Conservation (phyloP, 2,329 filamentous ascomycete genomes). For the Pseudohalonectria lignicola region DNA sequence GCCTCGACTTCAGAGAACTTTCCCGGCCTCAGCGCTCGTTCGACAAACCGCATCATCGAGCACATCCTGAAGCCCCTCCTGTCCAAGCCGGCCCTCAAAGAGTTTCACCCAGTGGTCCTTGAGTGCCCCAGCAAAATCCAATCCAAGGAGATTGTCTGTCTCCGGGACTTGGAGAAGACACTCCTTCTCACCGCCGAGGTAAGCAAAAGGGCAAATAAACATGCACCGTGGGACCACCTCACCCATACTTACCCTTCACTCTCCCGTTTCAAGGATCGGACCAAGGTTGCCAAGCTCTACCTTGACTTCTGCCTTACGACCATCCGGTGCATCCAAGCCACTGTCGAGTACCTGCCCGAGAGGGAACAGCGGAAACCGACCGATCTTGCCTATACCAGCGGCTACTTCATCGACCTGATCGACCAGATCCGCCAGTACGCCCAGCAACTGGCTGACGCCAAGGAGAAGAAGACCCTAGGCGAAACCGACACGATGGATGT, state of each 20-base stretch:
- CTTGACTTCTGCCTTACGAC: slow-evolving; percentile 84
- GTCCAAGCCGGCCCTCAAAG: slow-evolving; percentile 59
- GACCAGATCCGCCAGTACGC: slow-evolving; percentile 90
- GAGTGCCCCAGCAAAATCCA: slow-evolving; percentile 71
- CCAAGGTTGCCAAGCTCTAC: slow-evolving; percentile 61
- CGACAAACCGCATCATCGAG: slow-evolving; percentile 68
- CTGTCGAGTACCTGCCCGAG: slow-evolving; percentile 75
- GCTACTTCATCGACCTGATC: slow-evolving; percentile 93
- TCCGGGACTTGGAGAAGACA: slow-evolving; percentile 90
- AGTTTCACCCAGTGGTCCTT: slow-evolving; percentile 70
- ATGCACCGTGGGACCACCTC: no score
- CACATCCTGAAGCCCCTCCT: slow-evolving; percentile 71
- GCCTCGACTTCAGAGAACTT: slow-evolving; percentile 36
- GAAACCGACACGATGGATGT: slow-evolving; percentile 44
- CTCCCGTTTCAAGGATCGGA: slow-evolving; percentile 67
- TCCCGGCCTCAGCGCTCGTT: slow-evolving; percentile 54
- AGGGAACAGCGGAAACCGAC: slow-evolving; percentile 73
- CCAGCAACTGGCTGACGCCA: slow-evolving; percentile 65
- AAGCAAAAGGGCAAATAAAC: no score
- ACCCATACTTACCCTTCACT: no score
- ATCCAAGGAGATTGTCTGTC: slow-evolving; percentile 76
- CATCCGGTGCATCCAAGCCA: slow-evolving; percentile 81
- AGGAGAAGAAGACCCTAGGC: slow-evolving; percentile 45
- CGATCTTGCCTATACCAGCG: slow-evolving; percentile 88
- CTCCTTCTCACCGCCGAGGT: slow-evolving; percentile 85